Evolutionary conservation across 306 rosid species (phyloP).

Genomic region (Hylodesmum podocarpum): DNA sequence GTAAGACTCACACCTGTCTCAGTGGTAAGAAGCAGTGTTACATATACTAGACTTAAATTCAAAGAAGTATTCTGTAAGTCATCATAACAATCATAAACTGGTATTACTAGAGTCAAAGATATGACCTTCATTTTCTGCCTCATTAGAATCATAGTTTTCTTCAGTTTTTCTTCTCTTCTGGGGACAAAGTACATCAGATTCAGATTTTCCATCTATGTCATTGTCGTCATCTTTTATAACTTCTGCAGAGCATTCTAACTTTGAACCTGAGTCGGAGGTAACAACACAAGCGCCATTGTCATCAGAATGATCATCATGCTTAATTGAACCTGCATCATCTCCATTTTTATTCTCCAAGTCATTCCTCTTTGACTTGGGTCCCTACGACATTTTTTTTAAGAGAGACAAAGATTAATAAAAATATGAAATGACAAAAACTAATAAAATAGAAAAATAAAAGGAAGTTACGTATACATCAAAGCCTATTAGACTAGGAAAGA

Average conservation of each 20-base stretch:
- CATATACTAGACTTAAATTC: not conserved
- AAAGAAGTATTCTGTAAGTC: constrained; percentile 9
- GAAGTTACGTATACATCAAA: not conserved
- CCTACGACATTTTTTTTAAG: not conserved
- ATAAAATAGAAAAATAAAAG: not conserved
- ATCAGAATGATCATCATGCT: constrained; percentile 37
- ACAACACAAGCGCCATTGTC: constrained; percentile 49
- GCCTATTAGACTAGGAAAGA: not conserved
- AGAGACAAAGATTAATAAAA: not conserved
- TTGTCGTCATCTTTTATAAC: constrained; percentile 33
- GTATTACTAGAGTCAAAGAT: constrained; percentile 1
- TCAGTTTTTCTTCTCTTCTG: constrained; percentile 64
- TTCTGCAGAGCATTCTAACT: constrained; percentile 51
- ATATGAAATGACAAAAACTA: not conserved
- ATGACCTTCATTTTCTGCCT: constrained; percentile 60
- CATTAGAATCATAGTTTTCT: constrained; percentile 32
- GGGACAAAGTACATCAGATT: constrained; percentile 50
- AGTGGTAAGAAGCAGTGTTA: constrained; percentile 24
- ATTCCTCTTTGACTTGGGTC: constrained; percentile 42
- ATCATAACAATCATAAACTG: not conserved
- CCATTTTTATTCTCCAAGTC: constrained; percentile 42
- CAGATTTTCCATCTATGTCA: constrained; percentile 34
- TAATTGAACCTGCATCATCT: constrained; percentile 31
- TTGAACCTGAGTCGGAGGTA: constrained; percentile 34
- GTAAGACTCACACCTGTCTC: constrained; percentile 42